Base-by-base conservation (phyloP, 345 rosid species). In the Lepidium aucheri region DNA sequence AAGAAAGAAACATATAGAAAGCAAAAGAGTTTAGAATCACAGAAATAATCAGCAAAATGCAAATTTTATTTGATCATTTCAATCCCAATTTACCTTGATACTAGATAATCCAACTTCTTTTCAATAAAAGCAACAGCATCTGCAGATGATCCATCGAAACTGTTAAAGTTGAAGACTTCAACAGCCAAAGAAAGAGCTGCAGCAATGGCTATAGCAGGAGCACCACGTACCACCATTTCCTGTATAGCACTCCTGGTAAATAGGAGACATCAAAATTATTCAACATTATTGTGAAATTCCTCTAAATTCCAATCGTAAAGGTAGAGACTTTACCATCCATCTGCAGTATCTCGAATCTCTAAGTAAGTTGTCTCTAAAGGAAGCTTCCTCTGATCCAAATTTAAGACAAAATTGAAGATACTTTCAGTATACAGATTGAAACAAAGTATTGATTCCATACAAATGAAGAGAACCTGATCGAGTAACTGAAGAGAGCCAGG, bases 181-280 rank as follows among this genome's bases (percentile, higher is more conserved):
- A 90, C 95, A 0, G 97, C 99, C 58, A 93, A 81, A 65, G 99
- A 82, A 41, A 93, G 91, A 2, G 96, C 95, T 1, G 95, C 99
- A 4, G 99, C 83, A 52, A 93, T 88, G 15, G 99, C 99, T 55
- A 90, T 90, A 49, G 99, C 99, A 43, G 99, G 99, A 24, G 99
- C 99, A 67, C 97, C 99, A 8, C 99, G 95, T 16, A 93, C 99
- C 30, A 93, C 96, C 97, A 93, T 93, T 26, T 88, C 98, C 55
- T 81, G 83, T 62, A 93, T 88, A n/a, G 94, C 94, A 28, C 60
- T 76, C 98, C 98, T 89, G 52, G 9, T 36, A 20, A 38, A 62
- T 9, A 35, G 0, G 26, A 24, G 26, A 24, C 62, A 79, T 17
- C 12, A 45, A 60, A 53, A 16, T 11, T 10, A 56, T 20, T 17